Evolutionary conservation across 441 rosid genomes (phyloP).

Genomic region (Adansonia madagascariensis): DNA sequence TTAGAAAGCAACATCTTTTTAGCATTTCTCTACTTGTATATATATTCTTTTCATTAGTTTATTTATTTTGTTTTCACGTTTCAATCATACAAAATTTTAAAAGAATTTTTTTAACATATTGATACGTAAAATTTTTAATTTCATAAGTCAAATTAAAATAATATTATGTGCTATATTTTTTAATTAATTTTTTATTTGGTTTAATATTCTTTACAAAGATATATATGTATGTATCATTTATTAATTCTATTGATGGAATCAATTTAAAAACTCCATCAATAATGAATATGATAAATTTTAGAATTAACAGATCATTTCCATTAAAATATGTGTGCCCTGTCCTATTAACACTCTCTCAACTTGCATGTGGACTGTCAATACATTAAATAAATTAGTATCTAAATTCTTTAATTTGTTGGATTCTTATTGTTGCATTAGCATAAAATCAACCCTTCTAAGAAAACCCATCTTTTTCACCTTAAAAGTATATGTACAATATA

Average conservation of each 20-base stretch:
- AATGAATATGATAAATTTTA: not conserved
- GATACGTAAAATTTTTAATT: no score
- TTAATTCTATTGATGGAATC: not conserved
- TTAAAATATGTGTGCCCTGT: not conserved
- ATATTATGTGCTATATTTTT: no score
- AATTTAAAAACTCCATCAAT: not conserved
- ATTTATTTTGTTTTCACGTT: no score
- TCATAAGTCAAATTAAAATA: no score
- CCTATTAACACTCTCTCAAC: not conserved
- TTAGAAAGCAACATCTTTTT: no score
- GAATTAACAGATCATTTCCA: not conserved
- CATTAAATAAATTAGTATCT: not conserved
- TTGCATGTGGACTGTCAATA: conserved; percentile 18
- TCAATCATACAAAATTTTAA: no score
- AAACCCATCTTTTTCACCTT: not conserved
- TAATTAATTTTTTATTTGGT: not conserved
- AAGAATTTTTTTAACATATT: no score
- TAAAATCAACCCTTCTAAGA: not conserved
- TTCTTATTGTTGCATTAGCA: not conserved
- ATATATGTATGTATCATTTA: not conserved
- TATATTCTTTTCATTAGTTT: no score
- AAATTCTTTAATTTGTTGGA: conserved; percentile 16
- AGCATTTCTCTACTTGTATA: no score
- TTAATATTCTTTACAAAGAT: not conserved
- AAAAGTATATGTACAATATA: not conserved